These are phyloP conservation scores for Candolleomyces efflorescens DNA, from an alignment of 768 basidiomycete genomes.

Conservation along the genomic window DNA sequence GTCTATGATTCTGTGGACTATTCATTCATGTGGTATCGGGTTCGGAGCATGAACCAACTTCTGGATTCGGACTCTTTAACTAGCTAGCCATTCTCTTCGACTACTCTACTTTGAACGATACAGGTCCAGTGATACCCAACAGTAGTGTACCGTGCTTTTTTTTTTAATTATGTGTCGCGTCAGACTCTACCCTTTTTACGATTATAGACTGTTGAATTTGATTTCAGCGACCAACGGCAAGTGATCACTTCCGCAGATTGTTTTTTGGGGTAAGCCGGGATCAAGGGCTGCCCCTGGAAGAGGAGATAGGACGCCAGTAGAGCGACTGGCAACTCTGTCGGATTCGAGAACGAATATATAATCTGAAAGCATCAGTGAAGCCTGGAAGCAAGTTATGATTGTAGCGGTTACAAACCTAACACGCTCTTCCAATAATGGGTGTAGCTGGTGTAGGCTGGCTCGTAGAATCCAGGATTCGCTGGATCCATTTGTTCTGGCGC, in stretches of 20 bases:
- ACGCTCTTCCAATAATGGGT: conserved; percentile 85
- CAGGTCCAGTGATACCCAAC: not conserved
- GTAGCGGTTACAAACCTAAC: conserved; percentile 47
- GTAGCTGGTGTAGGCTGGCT: conserved; percentile 87
- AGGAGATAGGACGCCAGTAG: conserved; percentile 59
- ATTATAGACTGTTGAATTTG: conserved; percentile 31
- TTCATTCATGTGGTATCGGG: too few species aligned
- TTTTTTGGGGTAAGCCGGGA: conserved; percentile 74
- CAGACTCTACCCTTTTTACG: conserved; percentile 6
- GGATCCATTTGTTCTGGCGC: conserved; percentile 32
- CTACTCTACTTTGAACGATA: conserved; percentile 12
- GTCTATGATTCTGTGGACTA: too few species aligned
- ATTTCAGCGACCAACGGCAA: conserved; percentile 67
- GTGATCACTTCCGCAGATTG: conserved; percentile 85
- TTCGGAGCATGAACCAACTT: too few species aligned
- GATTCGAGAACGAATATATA: conserved; percentile 81
- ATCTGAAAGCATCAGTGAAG: conserved; percentile 42
- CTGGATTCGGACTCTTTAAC: too few species aligned
- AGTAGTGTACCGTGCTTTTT: not conserved
- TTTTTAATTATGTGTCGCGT: not conserved
- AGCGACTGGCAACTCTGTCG: conserved; percentile 23
- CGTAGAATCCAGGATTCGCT: conserved; percentile 50
- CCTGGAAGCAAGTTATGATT: not conserved
- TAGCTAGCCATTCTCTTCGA: not conserved
- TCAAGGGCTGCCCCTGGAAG: conserved; percentile 54